Evolutionary conservation across 495 filamentous ascomycete species (phyloP), one percentile per base, ranked within the genome.

Genomic region (Massariosphaeria phaeospora): DNA sequence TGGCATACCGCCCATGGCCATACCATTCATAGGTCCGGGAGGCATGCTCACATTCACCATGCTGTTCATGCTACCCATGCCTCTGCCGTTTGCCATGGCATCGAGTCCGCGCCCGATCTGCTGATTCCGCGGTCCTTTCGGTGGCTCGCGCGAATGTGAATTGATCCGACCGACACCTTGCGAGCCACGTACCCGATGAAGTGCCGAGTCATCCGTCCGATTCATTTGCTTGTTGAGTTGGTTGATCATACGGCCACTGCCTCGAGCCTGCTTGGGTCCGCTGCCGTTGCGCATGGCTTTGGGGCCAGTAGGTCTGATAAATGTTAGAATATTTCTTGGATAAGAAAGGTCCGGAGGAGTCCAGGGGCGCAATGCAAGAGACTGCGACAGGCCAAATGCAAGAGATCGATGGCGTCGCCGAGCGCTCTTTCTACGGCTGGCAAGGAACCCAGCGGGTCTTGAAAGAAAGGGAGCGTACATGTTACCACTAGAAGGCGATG

Each of bases 221-320:
- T 94, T 88, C 82, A 98, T 79, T n/a, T 81, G 81, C 57, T 85
- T 86, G 66, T 88, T 84, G 62, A 97, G 79, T 55, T 97, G 89
- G 46, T 89, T 88, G 48, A 97, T 74, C 72, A 97, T 82, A 31
- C 89, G 81, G 15, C 43, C n/a, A 62, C 85, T 87, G 47, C 85
- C 64, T 31, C 66, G 55, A 17, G 27, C 25, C 33, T 26, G n/a
- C 43, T 47, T 25, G 24, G 48, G 2, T 9, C 54, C 81, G 34
- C 82, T 78, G 24, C 74, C 78, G 66, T 86, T 87, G 54, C 93
- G 84, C 94, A 98, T 97, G 3, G 91, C 88, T 69, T 89, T 93
- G 20, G 93, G 93, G 35, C 90, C 93, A 8, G 91, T 97, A 15
- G 93, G 93, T 65, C 91, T 96, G 61, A 45, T 44, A 1, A 23